A percentile compares a stretch with the other conserved stretches of the same genome.
These are phyloP conservation scores for Linanthus parryae DNA, from an alignment of 148 eudicot genomes.

Conservation along the genomic window DNA sequence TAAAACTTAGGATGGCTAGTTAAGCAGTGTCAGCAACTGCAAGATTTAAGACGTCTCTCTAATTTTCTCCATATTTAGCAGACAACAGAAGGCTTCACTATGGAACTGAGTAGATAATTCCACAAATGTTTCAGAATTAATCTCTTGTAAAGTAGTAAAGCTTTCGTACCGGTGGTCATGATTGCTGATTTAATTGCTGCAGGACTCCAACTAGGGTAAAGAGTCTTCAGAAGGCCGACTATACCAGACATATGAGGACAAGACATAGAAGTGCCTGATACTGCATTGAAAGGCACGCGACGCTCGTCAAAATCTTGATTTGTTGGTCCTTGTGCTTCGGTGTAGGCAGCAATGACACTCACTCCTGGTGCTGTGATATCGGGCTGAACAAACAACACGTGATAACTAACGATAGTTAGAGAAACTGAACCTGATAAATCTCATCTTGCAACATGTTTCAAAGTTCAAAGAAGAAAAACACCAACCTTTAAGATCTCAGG, in stretches of 20 bases:
- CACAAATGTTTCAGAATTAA: neutral
- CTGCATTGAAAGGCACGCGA: constrained; percentile 52
- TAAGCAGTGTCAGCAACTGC: neutral
- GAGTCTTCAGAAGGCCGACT: constrained; percentile 70
- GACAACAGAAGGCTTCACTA: neutral
- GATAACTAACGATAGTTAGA: neutral
- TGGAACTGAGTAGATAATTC: neutral
- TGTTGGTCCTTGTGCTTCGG: constrained; percentile 80
- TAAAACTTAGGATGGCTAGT: neutral
- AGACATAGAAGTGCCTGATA: constrained; percentile 95
- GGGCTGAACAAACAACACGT: constrained; percentile 49
- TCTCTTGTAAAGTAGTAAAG: neutral
- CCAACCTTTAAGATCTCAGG: constrained; percentile 84
- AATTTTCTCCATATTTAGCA: constrained; percentile 1
- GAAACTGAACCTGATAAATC: neutral
- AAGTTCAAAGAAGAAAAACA: neutral
- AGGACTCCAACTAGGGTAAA: constrained; percentile 84
- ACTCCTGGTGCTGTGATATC: constrained; percentile 96
- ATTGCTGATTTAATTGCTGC: constrained; percentile 90
- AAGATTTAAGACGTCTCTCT: neutral
- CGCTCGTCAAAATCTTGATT: constrained; percentile 64
- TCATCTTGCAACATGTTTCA: neutral
- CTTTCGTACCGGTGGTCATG: constrained; percentile 67
- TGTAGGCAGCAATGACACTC: constrained; percentile 80
- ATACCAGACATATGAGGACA: constrained; percentile 89